phyloP scores from a whole-genome alignment of 305 asterid species.

The Rubia balearica region DNA sequence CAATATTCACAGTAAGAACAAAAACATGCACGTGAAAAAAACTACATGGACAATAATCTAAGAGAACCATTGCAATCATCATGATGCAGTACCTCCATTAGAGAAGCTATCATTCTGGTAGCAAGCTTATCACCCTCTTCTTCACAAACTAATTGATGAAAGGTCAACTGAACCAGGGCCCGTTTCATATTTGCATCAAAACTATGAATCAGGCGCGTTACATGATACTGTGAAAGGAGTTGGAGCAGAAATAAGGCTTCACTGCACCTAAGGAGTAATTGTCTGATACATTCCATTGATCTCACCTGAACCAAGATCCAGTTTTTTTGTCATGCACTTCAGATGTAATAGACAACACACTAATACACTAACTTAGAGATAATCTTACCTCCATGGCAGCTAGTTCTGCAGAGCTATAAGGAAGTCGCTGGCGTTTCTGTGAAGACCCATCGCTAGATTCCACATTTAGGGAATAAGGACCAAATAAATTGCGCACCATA shows the following conservation, averaged over 20 bases:
- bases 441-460: conserved; percentile 53
- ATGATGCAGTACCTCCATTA: conserved; percentile 70
- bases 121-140: conserved; percentile 84
- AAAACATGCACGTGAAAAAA: conserved; percentile 6
- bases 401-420: conserved; percentile 80
- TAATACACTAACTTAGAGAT: conserved; percentile 19
- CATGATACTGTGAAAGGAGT: conserved; percentile 75
- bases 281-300: conserved; percentile 98
- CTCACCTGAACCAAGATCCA: conserved; percentile 58
- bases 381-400: conserved; percentile 94
- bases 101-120: conserved; percentile 77
- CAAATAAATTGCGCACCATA: conserved; percentile 78
- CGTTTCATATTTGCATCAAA: conserved; percentile 62
- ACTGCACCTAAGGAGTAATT: conserved; percentile 87
- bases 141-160: conserved; percentile 86
- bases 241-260: conserved; percentile 84
- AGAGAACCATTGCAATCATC: background rate
- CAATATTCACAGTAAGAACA: conserved; percentile 11
- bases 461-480: conserved; percentile 57
- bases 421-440: conserved; percentile 79
- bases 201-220: conserved; percentile 67
- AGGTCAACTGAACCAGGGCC: conserved; percentile 67
- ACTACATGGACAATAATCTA: background rate
- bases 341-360: conserved; percentile 16
- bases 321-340: conserved; percentile 15